Conservation (phyloP, 2,329 filamentous ascomycete species). For the Cordyceps sp. region DNA sequence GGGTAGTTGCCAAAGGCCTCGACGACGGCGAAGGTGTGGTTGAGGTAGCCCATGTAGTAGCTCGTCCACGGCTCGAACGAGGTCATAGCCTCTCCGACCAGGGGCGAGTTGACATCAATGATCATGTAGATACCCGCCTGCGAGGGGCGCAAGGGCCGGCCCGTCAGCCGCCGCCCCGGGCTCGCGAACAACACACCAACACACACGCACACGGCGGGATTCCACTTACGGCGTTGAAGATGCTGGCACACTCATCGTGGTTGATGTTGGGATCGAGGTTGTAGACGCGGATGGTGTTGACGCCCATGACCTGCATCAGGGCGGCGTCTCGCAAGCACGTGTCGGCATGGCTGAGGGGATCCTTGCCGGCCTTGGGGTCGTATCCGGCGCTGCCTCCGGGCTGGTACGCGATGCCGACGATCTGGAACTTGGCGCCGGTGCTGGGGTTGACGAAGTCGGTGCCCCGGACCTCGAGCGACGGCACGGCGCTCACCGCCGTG, state of each 20-base stretch:
- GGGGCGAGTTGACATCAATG: conserved; percentile 51
- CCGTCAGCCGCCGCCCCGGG: too few species aligned
- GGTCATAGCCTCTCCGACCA: conserved; percentile 39
- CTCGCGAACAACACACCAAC: conserved; percentile 3
- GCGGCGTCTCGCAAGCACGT: conserved; percentile 48
- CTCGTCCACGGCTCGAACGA: conserved; percentile 37
- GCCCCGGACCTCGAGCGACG: conserved; percentile 37
- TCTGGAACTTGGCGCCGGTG: conserved; percentile 44
- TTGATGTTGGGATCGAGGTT: conserved; percentile 49
- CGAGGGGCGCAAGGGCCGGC: too few species aligned
- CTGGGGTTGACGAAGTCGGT: conserved; percentile 42
- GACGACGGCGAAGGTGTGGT: conserved; percentile 49
- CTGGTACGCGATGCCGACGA: conserved; percentile 54
- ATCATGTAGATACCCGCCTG: conserved; percentile 52
- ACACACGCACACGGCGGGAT: neutral
- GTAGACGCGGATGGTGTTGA: conserved; percentile 56
- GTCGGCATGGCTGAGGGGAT: conserved; percentile 42
- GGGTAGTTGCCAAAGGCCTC: conserved; percentile 52
- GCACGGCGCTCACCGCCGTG: conserved; percentile 36
- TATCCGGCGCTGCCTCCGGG: conserved; percentile 49
- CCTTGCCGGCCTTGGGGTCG: conserved; percentile 32
- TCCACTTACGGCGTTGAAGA: conserved; percentile 41
- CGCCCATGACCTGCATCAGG: conserved; percentile 45
- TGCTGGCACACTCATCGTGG: conserved; percentile 49
- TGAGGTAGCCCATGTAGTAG: conserved; percentile 44